Evolutionary conservation across 1,284 basidiomycete genomes (phyloP).

Genomic region (Papiliotrema laurentii): DNA sequence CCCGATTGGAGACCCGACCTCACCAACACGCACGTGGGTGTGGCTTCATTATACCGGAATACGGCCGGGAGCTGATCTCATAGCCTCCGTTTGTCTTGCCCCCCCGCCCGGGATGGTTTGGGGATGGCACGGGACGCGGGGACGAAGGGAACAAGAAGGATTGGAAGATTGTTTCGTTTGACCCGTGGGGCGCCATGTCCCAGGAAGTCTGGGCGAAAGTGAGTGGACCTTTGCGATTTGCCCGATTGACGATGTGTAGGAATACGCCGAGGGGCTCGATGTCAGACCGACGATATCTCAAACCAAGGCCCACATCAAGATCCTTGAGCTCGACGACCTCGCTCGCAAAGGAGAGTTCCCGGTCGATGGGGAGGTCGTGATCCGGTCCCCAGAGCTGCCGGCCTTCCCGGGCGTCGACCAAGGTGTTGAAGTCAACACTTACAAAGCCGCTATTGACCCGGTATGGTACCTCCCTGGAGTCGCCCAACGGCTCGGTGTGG

Average conservation of each 20-base stretch:
- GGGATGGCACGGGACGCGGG: slow-evolving; percentile 44
- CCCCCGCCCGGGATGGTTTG: slow-evolving; percentile 75
- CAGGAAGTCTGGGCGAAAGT: slow-evolving; percentile 65
- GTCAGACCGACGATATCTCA: slow-evolving; percentile 86
- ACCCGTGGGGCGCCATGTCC: slow-evolving; percentile 90
- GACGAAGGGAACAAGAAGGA: slow-evolving; percentile 21
- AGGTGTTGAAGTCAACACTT: slow-evolving; percentile 73
- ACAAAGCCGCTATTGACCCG: slow-evolving; percentile 72
- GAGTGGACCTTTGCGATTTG: slow-evolving; percentile 11
- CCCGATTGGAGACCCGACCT: slow-evolving; percentile 84
- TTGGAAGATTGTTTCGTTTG: slow-evolving; percentile 84
- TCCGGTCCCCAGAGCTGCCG: slow-evolving; percentile 51
- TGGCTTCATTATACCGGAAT: too few relatives aligned
- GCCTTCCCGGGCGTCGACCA: slow-evolving; percentile 57
- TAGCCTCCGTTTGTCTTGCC: slow-evolving; percentile 75
- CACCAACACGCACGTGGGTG: slow-evolving; percentile 66
- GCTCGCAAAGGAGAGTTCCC: slow-evolving; percentile 63
- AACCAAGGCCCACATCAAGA: slow-evolving; percentile 60
- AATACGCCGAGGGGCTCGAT: slow-evolving; percentile 68
- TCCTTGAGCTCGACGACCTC: slow-evolving; percentile 77
- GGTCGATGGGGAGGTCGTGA: slow-evolving; percentile 79
- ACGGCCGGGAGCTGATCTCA: neutral
- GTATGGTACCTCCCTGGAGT: slow-evolving; percentile 96
- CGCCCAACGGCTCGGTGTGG: slow-evolving; percentile 79
- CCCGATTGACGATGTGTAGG: slow-evolving; percentile 36